Base-by-base conservation (phyloP, 2,329 filamentous ascomycete species). In the Talaromyces sp. region DNA sequence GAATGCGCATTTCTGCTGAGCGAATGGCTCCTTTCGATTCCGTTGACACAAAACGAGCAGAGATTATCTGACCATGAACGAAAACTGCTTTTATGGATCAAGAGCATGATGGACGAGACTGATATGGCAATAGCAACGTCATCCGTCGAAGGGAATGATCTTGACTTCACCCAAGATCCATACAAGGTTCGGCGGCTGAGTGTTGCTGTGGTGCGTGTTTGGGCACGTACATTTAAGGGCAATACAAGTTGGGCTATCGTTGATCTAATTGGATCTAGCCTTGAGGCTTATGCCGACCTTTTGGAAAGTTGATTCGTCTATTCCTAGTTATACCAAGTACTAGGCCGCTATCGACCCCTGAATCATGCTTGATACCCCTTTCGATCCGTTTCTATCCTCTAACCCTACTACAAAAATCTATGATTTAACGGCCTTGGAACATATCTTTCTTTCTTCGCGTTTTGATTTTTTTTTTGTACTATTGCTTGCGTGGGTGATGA, bases 1-100 rank as follows among this genome's bases (percentile, higher is more conserved):
- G 83, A 85, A 68, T 85, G 83, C 63, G 83, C 83, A 0, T 82
- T 82, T 67, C 75, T 82, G 24, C 71, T 82, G 5, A 81, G 78
- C 65, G 77, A 80, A 59, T 82, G 80, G 80, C 70, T 82, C 5
- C 76, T 81, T 27, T 75, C 78, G 5, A 80, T 82, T 24, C 79
- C 80, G 11, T 67, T 74, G 16, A 78, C 79, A 2, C 79, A 79
- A 52, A 68, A 73, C 7, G 78, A 80, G 54, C 78, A 81, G 59
- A 71, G 74, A 31, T 72, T 82, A 16, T 80, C 79, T 3, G 80
- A 81, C 33, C 80, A 82, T 65, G 80, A 82, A 70, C 72, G 79
- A 7, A 82, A 82, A 67, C 70, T 82, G 14, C 74, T 82, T 11
- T 68, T 81, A 31, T 82, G 80, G 80, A 79, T 82, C 47, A 81